Conservation (phyloP, 345 rosid species). For the Anacardium occidentale region DNA sequence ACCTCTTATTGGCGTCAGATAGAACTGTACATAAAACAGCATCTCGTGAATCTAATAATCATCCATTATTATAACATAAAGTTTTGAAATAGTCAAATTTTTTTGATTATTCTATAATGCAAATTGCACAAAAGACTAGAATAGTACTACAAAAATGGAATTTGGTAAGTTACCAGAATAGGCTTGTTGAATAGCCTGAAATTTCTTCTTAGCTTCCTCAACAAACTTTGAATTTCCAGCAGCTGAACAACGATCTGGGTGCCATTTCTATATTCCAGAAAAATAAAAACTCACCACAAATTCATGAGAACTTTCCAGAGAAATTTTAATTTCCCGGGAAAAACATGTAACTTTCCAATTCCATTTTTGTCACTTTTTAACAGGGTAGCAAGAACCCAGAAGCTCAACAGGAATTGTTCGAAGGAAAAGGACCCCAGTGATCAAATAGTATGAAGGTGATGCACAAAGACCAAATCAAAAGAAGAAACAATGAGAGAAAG, state of each 20-base stretch:
- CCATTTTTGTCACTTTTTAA: neutral
- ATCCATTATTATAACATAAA: neutral
- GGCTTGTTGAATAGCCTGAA: conserved; percentile 87
- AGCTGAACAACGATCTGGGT: conserved; percentile 93
- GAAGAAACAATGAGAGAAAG: neutral
- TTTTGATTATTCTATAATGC: neutral
- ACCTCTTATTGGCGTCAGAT: conserved; percentile 82
- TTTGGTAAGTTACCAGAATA: conserved; percentile 62
- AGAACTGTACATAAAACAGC: conserved; percentile 50
- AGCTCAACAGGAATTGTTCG: neutral
- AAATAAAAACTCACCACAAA: neutral
- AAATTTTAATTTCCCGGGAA: neutral
- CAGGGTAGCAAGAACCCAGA: neutral
- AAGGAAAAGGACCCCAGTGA: neutral
- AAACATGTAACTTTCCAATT: neutral
- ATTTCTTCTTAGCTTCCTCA: conserved; percentile 85
- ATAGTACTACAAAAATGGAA: neutral
- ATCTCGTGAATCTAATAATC: conserved; percentile 25
- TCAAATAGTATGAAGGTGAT: neutral
- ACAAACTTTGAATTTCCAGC: conserved; percentile 57
- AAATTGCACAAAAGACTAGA: conserved; percentile 8
- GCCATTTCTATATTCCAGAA: conserved; percentile 67
- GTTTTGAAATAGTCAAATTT: too few relatives aligned
- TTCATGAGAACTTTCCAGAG: neutral
- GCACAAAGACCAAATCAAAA: neutral